Evolutionary conservation across 2,329 filamentous ascomycete species (phyloP), one percentile per base, ranked within the genome.

Genomic region (Curvularia sp.): DNA sequence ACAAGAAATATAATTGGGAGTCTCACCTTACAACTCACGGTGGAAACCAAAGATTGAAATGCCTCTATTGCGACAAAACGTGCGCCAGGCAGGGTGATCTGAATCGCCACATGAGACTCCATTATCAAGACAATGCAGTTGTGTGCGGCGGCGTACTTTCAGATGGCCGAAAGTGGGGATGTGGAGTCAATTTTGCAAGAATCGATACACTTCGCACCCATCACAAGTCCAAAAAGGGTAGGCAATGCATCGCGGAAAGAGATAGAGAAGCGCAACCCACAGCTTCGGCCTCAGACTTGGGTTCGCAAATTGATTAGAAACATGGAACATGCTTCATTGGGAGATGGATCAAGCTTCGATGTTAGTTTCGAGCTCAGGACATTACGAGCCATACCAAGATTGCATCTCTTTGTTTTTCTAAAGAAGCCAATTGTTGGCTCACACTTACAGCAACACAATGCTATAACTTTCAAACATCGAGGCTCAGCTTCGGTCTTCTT

Each of bases 161-260:
- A 41, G 48, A 58, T 53, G 62, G 62, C 7, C 9, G 30, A 22
- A 26, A 20, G 12, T 65, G 62, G 62, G 62, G 62, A 15, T 65
- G 62, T 50, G 62, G 62, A n/a, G 31, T 48, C 13, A 53, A 28
- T 39, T 65, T 65, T 52, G 30, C 49, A 10, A 49, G 62, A 24
- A 24, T 47, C 7, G 62, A 64, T 53, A 53, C 51, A 30, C 49
- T 64, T 49, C 51, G 56, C 20, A 60, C 12, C 26, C 62, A 64
- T 57, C 55, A 64, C 28, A 58, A 58, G 20, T 50, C 49, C 1
- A 53, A 57, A 48, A 58, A 24, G 24, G 61, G 59, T 6, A 53
- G 39, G 43, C 24, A 35, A 20, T 64, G 61, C 26, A 20, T 63
- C 43, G 51, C 51, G 22, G 41, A 46, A 12, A 53, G 51, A 42